Evolutionary conservation across 768 basidiomycete species (phyloP).

Genomic region (Kwoniella pini): DNA sequence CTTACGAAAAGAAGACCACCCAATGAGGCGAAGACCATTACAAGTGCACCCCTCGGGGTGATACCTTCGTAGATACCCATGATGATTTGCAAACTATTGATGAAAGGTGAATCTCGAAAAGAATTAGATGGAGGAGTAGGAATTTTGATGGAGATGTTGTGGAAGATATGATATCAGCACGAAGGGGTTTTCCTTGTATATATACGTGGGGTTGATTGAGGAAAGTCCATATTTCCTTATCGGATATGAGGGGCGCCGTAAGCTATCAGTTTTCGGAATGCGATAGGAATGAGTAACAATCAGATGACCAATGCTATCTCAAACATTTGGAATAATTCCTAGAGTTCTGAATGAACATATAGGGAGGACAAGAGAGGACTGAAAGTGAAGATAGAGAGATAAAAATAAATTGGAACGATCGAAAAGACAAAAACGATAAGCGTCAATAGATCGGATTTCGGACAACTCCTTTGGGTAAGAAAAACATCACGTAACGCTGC

Average conservation of each 20-base stretch:
- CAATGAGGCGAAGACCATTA: constrained; percentile 23
- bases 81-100: neutral
- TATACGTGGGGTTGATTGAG: neutral
- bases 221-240: neutral
- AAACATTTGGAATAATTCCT: too few species aligned
- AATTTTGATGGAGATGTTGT: neutral
- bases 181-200: neutral
- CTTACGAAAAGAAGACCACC: constrained; percentile 27
- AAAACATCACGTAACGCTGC: too few species aligned
- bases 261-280: constrained; percentile 1
- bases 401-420: neutral
- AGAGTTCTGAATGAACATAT: too few species aligned
- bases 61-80: constrained; percentile 16
- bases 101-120: neutral
- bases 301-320: neutral
- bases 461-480: too few species aligned
- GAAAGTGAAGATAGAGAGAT: too few species aligned
- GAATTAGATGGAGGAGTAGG: neutral
- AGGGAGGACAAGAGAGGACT: too few species aligned
- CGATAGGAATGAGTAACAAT: neutral
- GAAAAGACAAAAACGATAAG: neutral
- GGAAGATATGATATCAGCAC: too few species aligned
- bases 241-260: constrained; percentile 8
- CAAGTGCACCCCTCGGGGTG: constrained; percentile 6
- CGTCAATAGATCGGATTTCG: neutral